phyloP scores from a whole-genome alignment of 192 early-diverging fungal genomes.

The Endogone sp. region DNA sequence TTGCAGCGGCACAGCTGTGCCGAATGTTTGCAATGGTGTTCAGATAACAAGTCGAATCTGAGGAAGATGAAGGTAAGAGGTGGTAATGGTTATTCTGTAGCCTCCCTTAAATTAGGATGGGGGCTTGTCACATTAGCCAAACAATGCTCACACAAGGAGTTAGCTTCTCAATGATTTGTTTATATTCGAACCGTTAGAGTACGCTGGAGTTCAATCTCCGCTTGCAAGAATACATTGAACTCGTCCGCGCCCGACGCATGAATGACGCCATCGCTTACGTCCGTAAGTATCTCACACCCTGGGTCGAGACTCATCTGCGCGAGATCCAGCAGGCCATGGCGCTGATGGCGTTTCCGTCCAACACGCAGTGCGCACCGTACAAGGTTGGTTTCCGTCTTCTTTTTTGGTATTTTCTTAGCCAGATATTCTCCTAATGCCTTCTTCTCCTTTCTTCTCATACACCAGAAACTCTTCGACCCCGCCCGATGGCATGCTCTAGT shows the following conservation, averaged over 20 bases:
- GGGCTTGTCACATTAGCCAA: too few relatives aligned
- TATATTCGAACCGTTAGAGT: conserved; percentile 52
- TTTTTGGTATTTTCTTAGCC: background rate
- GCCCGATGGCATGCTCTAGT: conserved; percentile 78
- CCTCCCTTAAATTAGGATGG: too few relatives aligned
- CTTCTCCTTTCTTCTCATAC: conserved; percentile 1
- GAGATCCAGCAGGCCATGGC: conserved; percentile 90
- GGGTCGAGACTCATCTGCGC: conserved; percentile 69
- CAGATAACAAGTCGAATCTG: conserved; percentile 83
- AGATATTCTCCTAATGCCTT: background rate
- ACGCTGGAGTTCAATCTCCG: conserved; percentile 95
- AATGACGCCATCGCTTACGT: conserved; percentile 82
- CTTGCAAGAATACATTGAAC: conserved; percentile 93
- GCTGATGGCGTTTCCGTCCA: conserved; percentile 77
- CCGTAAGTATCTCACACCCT: conserved; percentile 78
- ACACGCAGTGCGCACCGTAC: conserved; percentile 79
- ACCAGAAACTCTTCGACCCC: conserved; percentile 60
- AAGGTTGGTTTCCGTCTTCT: conserved; percentile 40
- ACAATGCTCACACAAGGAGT: too few relatives aligned
- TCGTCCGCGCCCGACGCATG: conserved; percentile 59
- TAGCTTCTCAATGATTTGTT: too few relatives aligned
- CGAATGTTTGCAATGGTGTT: conserved; percentile 92
- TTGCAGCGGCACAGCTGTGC: conserved; percentile 74
- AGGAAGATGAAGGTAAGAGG: conserved; percentile 79
- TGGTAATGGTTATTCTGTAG: too few relatives aligned